Base-by-base conservation (phyloP, 2,329 filamentous ascomycete species). In the Exophiala spinifera region DNA sequence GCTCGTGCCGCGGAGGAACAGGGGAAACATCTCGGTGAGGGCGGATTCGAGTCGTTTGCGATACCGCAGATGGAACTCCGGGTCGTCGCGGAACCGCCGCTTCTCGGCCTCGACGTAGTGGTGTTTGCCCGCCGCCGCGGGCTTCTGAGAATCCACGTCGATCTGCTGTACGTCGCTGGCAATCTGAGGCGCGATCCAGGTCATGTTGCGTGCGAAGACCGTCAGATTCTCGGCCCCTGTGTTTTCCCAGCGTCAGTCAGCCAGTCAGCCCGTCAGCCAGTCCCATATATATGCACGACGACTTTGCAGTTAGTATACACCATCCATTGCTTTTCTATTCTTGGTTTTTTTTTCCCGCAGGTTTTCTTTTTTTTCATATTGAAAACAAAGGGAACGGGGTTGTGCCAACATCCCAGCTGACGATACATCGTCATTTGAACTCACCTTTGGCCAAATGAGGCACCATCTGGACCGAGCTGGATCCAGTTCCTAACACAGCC, bases 11-110 rank as follows among this genome's bases (percentile, higher is more conserved):
- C 31, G 49, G 55, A 25, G 49, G 51, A 49, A 58, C 57, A 49
- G 55, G 55, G 63, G 68, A 58, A 76, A 76, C 7, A 72, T 61
- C 14, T 65, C 67, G 61, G 76, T 76, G 47, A 76, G 72, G 52
- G 48, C 51, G 2, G 46, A 43, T 45, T 66, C 64, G n/a, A 60
- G 47, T 20, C 34, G 23, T 36, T 63, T 62, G 10, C 64, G 52
- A 28, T 60, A 55, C 2, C 51, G 44, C 3, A 62, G 50, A 13
- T 61, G 53, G 14, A 45, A 37, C 1, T 53, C 52, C 3, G 59
- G 56, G 4, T 62, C 37, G 4, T 37, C 34, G 5, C 45, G 40
- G 33, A 66, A 65, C 6, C 43, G 31, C 19, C 48, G 14, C 10
- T 59, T 65, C 49, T 66, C 60, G 25, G 36, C 52, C 17, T 58